These are phyloP conservation scores for Hyphopichia buzzinii DNA, from an alignment of 1,139 yeast genomes.

Conservation along the genomic window DNA sequence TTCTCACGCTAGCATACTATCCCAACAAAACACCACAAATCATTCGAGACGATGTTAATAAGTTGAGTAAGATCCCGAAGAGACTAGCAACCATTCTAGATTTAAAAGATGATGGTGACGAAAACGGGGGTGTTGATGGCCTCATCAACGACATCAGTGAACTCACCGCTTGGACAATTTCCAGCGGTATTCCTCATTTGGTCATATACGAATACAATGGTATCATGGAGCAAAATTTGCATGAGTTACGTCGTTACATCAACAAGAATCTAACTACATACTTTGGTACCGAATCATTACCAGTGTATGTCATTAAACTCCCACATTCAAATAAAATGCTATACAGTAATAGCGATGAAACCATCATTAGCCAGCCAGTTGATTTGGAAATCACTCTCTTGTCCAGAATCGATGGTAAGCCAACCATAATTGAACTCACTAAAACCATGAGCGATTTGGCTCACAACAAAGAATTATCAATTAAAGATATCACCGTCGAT, in stretches of 20 bases:
- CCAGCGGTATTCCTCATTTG: conserved; percentile 74
- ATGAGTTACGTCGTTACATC: conserved; percentile 59
- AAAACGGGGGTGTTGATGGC: conserved; percentile 86
- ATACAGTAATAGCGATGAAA: conserved; percentile 37
- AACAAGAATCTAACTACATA: conserved; percentile 62
- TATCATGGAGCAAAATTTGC: conserved; percentile 50
- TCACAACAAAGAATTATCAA: conserved; percentile 55
- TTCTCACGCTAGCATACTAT: conserved; percentile 65
- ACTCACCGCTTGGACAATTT: conserved; percentile 80
- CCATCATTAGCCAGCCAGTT: conserved; percentile 20
- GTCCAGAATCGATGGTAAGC: conserved; percentile 81
- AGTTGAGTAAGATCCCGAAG: conserved; percentile 72
- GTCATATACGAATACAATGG: conserved; percentile 84
- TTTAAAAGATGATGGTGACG: conserved; percentile 71
- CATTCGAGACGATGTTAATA: conserved; percentile 77
- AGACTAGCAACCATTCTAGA: conserved; percentile 71
- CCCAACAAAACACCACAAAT: conserved; percentile 85
- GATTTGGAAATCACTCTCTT: conserved; percentile 67
- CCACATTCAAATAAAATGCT: conserved; percentile 59
- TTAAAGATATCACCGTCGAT: conserved; percentile 68
- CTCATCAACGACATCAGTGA: conserved; percentile 76
- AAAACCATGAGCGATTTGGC: conserved; percentile 82
- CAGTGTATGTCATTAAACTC: conserved; percentile 55
- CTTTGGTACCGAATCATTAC: conserved; percentile 71
- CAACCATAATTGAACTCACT: conserved; percentile 84